phyloP scores from a whole-genome alignment of 2,329 filamentous ascomycete genomes.

The Clarireedia homoeocarpa region DNA sequence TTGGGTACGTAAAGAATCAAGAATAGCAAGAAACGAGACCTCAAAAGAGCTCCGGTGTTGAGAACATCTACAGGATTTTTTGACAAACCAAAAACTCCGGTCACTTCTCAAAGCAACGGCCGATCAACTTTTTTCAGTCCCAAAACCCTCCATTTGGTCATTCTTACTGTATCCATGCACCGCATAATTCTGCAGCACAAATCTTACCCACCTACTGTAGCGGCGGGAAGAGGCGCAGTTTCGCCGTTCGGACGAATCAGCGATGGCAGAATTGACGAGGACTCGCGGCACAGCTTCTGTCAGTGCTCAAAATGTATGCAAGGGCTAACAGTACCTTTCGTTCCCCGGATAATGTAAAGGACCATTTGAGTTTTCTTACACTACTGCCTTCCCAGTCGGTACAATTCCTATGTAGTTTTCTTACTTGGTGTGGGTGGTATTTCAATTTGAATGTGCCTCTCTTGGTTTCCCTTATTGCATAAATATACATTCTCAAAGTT shows the following conservation, averaged over 20 bases:
- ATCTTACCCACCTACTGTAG: not conserved
- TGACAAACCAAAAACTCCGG: no score
- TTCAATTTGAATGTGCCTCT: not conserved
- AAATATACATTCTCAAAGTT: not conserved
- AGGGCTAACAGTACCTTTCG: slow-evolving; percentile 3
- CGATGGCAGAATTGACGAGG: not conserved
- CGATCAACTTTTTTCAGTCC: not conserved
- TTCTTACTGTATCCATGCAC: not conserved
- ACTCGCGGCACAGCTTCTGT: slow-evolving; percentile 5
- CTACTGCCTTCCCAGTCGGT: slow-evolving; percentile 1
- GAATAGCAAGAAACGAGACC: no score
- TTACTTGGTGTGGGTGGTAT: slow-evolving; percentile 6
- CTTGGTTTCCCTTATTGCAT: not conserved
- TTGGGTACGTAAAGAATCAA: no score
- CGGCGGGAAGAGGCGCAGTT: slow-evolving; percentile 9
- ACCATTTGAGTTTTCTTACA: not conserved
- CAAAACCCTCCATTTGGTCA: not conserved
- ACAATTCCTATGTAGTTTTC: not conserved
- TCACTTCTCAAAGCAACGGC: no score
- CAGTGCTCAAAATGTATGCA: not conserved
- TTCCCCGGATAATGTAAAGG: not conserved
- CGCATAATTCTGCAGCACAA: not conserved
- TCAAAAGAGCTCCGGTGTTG: no score
- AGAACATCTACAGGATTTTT: no score
- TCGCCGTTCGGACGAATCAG: slow-evolving; percentile 3